phyloP scores from a whole-genome alignment of 2,329 filamentous ascomycete genomes.

The Penicillium sp. region DNA sequence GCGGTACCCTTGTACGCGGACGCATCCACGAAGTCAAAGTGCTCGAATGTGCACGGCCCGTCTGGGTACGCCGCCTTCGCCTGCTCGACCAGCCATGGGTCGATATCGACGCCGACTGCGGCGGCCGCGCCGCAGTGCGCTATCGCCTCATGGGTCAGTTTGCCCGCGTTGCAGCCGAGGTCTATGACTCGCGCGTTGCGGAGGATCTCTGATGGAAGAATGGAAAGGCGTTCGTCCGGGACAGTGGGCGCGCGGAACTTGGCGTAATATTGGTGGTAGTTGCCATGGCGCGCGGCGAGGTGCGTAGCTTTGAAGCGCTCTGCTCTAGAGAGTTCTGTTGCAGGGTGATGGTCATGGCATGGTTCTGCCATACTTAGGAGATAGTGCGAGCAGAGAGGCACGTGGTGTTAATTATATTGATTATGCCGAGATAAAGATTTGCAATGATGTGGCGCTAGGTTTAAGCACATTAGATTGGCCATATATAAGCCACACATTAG shows the following conservation, averaged over 20 bases:
- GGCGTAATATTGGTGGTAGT: slow-evolving; percentile 30
- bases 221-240: slow-evolving; percentile 28
- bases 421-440: slow-evolving; percentile 9
- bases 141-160: slow-evolving; percentile 28
- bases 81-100: slow-evolving; percentile 28
- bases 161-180: slow-evolving; percentile 30
- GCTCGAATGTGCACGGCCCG: slow-evolving; percentile 29
- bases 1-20: slow-evolving; percentile 27
- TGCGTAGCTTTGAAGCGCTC: slow-evolving; percentile 32
- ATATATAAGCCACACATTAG: slow-evolving; percentile 10
- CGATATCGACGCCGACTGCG: slow-evolving; percentile 29
- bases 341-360: slow-evolving; percentile 10
- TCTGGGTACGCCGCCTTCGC: slow-evolving; percentile 27
- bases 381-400: slow-evolving; percentile 10
- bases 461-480: slow-evolving; percentile 13
- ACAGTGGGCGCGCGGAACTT: slow-evolving; percentile 28
- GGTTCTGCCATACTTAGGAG: slow-evolving; percentile 24
- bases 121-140: slow-evolving; percentile 24
- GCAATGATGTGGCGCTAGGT: slow-evolving; percentile 7
- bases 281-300: slow-evolving; percentile 29
- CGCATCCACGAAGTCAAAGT: slow-evolving; percentile 27
- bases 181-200: slow-evolving; percentile 28
- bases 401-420: slow-evolving; percentile 10
- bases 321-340: slow-evolving; percentile 27
- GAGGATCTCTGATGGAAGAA: slow-evolving; percentile 28